Conservation (phyloP, 164 flowering plant genomes). For the Brasenia schreberi region DNA sequence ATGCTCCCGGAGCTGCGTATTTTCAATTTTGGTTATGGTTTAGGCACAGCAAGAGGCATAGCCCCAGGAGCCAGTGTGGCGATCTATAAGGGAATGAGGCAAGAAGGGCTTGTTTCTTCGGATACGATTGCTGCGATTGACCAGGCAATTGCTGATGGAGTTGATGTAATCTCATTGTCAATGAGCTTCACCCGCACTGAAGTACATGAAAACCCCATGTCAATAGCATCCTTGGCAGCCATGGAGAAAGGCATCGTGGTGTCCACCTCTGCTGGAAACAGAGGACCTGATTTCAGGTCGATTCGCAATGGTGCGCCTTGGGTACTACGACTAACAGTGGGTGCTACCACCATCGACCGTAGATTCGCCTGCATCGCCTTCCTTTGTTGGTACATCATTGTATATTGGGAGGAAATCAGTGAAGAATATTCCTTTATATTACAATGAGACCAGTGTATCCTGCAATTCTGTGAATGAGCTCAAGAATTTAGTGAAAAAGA, state of each 20-base stretch:
- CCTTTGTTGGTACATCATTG: constrained; percentile 4
- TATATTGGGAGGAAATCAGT: neutral
- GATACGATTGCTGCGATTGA: constrained; percentile 53
- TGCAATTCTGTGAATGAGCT: neutral
- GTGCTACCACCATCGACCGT: constrained; percentile 13
- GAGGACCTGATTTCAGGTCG: constrained; percentile 18
- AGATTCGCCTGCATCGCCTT: constrained; percentile 4
- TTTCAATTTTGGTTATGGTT: constrained; percentile 47
- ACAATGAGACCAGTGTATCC: neutral
- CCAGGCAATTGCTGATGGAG: constrained; percentile 49
- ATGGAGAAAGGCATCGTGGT: constrained; percentile 6
- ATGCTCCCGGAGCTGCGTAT: constrained; percentile 21
- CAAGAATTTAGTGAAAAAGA: neutral
- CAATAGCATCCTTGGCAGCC: constrained; percentile 10
- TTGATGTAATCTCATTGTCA: constrained; percentile 50
- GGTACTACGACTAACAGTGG: constrained; percentile 7
- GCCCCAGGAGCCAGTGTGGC: constrained; percentile 47
- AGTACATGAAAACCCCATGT: neutral
- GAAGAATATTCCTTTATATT: neutral
- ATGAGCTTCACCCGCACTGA: constrained; percentile 20
- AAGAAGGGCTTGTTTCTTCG: constrained; percentile 14
- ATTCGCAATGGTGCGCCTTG: constrained; percentile 5
- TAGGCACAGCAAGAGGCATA: constrained; percentile 43
- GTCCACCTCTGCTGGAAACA: constrained; percentile 4
- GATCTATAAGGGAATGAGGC: constrained; percentile 37